phyloP scores from a whole-genome alignment of 179 eudicot species.

The Monotropa hypopitys region DNA sequence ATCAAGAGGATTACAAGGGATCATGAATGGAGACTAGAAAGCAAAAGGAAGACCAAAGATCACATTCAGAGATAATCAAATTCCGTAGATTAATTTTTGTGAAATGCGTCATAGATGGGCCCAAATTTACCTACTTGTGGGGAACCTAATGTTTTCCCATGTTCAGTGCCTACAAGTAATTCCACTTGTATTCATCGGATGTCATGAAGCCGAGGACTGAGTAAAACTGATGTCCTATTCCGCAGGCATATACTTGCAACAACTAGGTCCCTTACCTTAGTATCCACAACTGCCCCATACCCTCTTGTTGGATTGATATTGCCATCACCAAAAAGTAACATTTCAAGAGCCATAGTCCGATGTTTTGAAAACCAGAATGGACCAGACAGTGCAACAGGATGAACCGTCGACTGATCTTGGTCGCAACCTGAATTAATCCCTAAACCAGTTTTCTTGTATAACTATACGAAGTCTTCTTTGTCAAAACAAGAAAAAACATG shows the following conservation, averaged over 20 bases:
- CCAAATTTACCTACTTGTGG: background rate
- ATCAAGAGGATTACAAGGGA: too few relatives aligned
- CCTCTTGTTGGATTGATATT: background rate
- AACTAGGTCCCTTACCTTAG: background rate
- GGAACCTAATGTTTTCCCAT: background rate
- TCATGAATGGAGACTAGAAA: too few relatives aligned
- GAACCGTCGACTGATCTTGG: background rate
- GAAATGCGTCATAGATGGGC: background rate
- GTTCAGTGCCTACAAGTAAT: background rate
- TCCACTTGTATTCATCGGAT: background rate
- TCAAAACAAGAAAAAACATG: background rate
- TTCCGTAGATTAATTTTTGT: background rate
- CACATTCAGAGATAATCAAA: background rate
- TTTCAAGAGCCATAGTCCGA: background rate
- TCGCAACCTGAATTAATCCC: background rate
- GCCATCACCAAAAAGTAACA: background rate
- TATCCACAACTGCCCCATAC: background rate
- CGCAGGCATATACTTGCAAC: background rate
- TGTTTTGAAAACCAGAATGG: background rate
- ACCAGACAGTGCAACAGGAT: background rate
- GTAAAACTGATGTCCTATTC: background rate
- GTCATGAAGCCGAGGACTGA: background rate
- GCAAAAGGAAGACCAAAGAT: background rate
- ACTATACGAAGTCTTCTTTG: background rate
- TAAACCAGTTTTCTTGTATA: background rate